These are phyloP conservation scores for Rauvolfia tetraphylla DNA, from an alignment of 257 asterid species.

Conservation along the genomic window DNA sequence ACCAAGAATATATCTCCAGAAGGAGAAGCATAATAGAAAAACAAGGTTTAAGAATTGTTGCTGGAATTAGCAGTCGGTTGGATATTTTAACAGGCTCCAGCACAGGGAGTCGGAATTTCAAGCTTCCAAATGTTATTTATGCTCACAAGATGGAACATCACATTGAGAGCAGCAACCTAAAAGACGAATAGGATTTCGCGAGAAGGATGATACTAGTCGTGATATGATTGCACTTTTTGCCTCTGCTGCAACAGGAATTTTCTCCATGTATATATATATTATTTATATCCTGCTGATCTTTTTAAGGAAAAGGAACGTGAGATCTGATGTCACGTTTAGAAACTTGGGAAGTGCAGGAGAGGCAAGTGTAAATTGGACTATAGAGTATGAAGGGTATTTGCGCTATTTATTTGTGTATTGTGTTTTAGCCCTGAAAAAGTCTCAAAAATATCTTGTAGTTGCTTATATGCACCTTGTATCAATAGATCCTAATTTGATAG, in stretches of 20 bases:
- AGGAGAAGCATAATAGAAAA: slow-evolving; percentile 35
- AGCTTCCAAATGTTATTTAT: slow-evolving; percentile 48
- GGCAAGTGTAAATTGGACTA: not conserved
- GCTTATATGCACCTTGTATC: not conserved
- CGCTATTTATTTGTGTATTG: not conserved
- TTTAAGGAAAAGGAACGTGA: not conserved
- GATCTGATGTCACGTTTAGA: not conserved
- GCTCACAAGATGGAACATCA: slow-evolving; percentile 9
- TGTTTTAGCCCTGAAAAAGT: not conserved
- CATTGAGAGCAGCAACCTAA: slow-evolving; percentile 16
- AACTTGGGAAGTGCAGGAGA: not conserved
- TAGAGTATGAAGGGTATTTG: no score
- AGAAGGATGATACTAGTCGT: not conserved
- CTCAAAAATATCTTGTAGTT: not conserved
- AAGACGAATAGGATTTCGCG: slow-evolving; percentile 4
- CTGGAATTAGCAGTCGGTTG: slow-evolving; percentile 60
- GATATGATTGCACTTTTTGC: not conserved
- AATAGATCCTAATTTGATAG: no score
- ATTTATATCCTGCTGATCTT: slow-evolving; percentile 3
- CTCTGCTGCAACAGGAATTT: not conserved
- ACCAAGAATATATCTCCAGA: slow-evolving; percentile 39
- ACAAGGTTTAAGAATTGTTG: slow-evolving; percentile 41
- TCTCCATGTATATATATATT: not conserved
- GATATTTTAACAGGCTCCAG: slow-evolving; percentile 42
- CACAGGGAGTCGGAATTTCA: slow-evolving; percentile 44